Percentiles rank a stretch among this genome's conserved stretches.
phyloP scores from a whole-genome alignment of 2,329 filamentous ascomycete genomes.

The Ceratocystis eucalypticola region DNA sequence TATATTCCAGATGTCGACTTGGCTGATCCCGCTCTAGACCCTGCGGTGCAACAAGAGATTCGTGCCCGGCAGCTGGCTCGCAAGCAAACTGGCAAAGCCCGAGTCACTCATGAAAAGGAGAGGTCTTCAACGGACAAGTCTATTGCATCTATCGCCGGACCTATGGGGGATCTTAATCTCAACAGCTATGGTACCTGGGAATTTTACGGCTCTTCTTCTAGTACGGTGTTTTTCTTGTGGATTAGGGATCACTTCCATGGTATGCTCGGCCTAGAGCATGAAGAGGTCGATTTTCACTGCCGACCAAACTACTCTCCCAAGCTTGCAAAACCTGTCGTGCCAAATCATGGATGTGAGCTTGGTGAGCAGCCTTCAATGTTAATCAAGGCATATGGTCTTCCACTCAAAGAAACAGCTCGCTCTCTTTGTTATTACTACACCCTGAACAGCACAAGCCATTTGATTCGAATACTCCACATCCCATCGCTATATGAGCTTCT shows the following conservation, averaged over 20 bases:
- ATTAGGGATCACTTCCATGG: slow-evolving; percentile 80
- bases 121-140: slow-evolving; percentile 33
- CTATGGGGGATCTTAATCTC: slow-evolving; percentile 78
- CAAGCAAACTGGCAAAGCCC: slow-evolving; percentile 28
- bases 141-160: slow-evolving; percentile 88
- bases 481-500: slow-evolving; percentile 69
- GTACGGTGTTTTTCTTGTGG: slow-evolving; percentile 71
- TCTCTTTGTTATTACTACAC: slow-evolving; percentile 43
- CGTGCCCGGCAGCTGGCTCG: slow-evolving; percentile 41
- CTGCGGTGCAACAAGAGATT: slow-evolving; percentile 57
- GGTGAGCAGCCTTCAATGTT: slow-evolving; percentile 40
- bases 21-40: slow-evolving; percentile 71
- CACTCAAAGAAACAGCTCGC: slow-evolving; percentile 44
- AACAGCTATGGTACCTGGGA: slow-evolving; percentile 89
- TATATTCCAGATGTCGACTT: slow-evolving; percentile 76
- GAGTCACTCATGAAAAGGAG: slow-evolving; percentile 35
- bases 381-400: slow-evolving; percentile 44
- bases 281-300: neutral
- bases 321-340: slow-evolving; percentile 33
- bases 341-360: slow-evolving; percentile 39
- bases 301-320: slow-evolving; percentile 30
- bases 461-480: slow-evolving; percentile 60
- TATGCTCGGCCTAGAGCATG: slow-evolving; percentile 42
- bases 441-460: slow-evolving; percentile 42
- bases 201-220: slow-evolving; percentile 87